phyloP scores from a whole-genome alignment of 2,329 filamentous ascomycete genomes.

The Penicillium digitatum region DNA sequence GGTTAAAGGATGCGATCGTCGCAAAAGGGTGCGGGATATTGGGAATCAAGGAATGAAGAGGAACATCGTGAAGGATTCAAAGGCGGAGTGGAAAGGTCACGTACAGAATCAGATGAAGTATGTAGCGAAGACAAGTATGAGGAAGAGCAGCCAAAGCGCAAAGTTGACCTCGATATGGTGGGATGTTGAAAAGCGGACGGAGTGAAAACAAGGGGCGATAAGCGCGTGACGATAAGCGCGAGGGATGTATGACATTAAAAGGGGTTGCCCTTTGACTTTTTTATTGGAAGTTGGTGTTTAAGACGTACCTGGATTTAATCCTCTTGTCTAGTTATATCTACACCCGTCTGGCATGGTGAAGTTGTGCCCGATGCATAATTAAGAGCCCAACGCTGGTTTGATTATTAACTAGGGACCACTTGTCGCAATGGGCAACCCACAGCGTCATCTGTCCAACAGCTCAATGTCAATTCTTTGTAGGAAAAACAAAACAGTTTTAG shows the following conservation, averaged over 20 bases:
- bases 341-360: background rate
- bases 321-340: background rate
- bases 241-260: constrained; percentile 7
- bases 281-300: background rate
- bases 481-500: background rate
- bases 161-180: constrained; percentile 14
- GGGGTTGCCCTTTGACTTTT: background rate
- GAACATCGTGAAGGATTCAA: background rate
- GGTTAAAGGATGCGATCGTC: background rate
- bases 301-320: background rate
- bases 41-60: background rate
- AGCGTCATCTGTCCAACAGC: background rate
- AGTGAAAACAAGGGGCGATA: constrained; percentile 26
- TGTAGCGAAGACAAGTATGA: background rate
- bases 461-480: background rate
- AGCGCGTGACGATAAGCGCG: constrained; percentile 27
- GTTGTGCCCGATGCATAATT: constrained; percentile 13
- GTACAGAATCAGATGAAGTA: background rate
- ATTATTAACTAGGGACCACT: constrained; percentile 8
- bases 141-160: constrained; percentile 6
- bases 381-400: constrained; percentile 15
- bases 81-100: background rate
- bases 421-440: constrained; percentile 24
- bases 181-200: constrained; percentile 26
- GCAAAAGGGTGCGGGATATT: background rate